phyloP scores from a whole-genome alignment of 78 protist species.

The Carpediemonas membranifera region DNA sequence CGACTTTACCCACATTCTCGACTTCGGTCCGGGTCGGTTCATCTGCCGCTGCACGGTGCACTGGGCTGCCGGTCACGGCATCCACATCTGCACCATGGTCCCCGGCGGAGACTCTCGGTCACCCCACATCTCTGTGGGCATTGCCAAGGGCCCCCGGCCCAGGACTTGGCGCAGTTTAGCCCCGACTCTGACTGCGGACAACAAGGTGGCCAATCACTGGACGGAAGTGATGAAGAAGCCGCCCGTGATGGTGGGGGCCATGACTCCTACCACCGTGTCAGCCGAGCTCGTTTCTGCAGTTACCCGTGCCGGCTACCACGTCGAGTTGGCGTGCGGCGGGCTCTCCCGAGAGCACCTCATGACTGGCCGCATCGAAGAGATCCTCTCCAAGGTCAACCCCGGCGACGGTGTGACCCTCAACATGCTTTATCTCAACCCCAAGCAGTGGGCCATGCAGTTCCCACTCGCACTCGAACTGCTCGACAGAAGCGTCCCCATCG shows the following conservation, averaged over 20 bases:
- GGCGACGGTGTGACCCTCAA: conserved; percentile 42
- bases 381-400: background rate
- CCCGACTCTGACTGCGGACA: too few species aligned
- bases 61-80: conserved; percentile 8
- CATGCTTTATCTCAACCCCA: conserved; percentile 43
- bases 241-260: conserved; percentile 43
- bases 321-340: conserved; percentile 42
- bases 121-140: background rate
- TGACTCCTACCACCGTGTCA: conserved; percentile 41
- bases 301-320: conserved; percentile 41
- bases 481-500: conserved; percentile 35
- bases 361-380: background rate
- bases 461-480: conserved; percentile 24
- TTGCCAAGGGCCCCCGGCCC: background rate
- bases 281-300: conserved; percentile 16
- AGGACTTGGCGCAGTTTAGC: background rate
- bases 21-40: conserved; percentile 47
- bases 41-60: conserved; percentile 26
- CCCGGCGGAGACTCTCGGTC: background rate
- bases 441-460: conserved; percentile 50
- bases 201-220: conserved; percentile 3
- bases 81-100: too few species aligned
- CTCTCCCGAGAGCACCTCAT: conserved; percentile 14
- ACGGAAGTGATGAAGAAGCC: conserved; percentile 21
- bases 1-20: conserved; percentile 30